Base-by-base conservation (phyloP, 352 stramenopile species). In the Lagenidium sp. region DNA sequence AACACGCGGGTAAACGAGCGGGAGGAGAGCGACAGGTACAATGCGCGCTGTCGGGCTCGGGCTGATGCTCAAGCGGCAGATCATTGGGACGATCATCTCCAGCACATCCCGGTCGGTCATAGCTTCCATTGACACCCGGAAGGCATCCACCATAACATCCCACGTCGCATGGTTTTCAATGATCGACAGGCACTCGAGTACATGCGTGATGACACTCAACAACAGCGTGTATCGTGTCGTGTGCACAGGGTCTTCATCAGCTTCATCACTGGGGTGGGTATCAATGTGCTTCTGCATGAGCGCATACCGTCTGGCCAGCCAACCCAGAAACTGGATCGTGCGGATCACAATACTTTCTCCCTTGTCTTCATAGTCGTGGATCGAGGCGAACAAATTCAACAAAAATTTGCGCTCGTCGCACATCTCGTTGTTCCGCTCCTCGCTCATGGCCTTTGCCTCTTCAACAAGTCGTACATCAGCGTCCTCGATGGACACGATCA, bases 131-230 rank as follows among this genome's bases (percentile, higher is more conserved):
- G 91, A 40, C 56, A 84, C 73, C 28, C 87, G 81, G 26, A 92
- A 72, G 8, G 76, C 75, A 23, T 87, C 83, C 16, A 92, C 80
- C 74, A 94, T 91, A 22, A 89, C 79, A 20, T 94, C 81, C 82
- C 82, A 94, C 24, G 80, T 92, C 16, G 80, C 73, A 50, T 89
- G 80, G 50, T 94, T 94, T 42, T 94, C 82, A 36, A 94, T 94
- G 48, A 92, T 91, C 11, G 78, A 88, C 19, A 90, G 62, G 29
- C 77, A 87, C 47, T 94, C 82, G 20, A 94, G 65, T 37, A 94
- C 73, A 37, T 92, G 71, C 24, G 87, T 54, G 18, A 91, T 64
- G 16, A 94, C 69, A 23, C 71, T 71, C 26, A 94, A 53, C 25
- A 94, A 52, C 16, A 88, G 44, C 32, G 76, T 77, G 47, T 88